Percentiles rank a stretch among this genome's conserved stretches.
Evolutionary conservation across 306 rosid species (phyloP).

Genomic region (Prunus padus): DNA sequence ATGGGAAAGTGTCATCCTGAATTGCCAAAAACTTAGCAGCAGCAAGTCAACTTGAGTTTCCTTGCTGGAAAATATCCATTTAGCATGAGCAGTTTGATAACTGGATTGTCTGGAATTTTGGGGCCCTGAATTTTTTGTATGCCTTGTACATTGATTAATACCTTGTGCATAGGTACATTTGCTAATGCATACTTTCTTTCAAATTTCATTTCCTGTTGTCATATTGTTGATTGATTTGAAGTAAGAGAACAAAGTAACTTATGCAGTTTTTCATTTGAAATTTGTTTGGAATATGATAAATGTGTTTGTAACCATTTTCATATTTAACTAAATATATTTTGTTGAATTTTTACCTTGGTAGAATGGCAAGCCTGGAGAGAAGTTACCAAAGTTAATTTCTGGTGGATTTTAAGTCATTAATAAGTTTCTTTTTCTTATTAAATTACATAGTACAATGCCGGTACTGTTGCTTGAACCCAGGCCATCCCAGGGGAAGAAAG

Average conservation of each 20-base stretch:
- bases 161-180: background rate
- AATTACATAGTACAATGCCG: background rate
- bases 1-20: background rate
- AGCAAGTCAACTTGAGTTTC: background rate
- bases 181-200: background rate
- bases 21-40: background rate
- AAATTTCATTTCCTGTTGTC: background rate
- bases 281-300: background rate
- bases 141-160: background rate
- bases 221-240: background rate
- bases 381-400: background rate
- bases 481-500: background rate
- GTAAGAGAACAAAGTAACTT: background rate
- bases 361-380: no score
- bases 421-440: background rate
- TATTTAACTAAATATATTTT: background rate
- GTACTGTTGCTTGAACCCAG: background rate
- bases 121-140: background rate
- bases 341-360: no score
- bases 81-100: background rate
- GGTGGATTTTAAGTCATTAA: background rate
- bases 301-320: background rate
- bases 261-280: background rate
- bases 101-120: background rate
- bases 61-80: background rate